Percentiles rank a stretch among this genome's conserved stretches.
These are phyloP conservation scores for Vanderwaltozyma tropicalis DNA, from an alignment of 805 yeast genomes.

Conservation along the genomic window DNA sequence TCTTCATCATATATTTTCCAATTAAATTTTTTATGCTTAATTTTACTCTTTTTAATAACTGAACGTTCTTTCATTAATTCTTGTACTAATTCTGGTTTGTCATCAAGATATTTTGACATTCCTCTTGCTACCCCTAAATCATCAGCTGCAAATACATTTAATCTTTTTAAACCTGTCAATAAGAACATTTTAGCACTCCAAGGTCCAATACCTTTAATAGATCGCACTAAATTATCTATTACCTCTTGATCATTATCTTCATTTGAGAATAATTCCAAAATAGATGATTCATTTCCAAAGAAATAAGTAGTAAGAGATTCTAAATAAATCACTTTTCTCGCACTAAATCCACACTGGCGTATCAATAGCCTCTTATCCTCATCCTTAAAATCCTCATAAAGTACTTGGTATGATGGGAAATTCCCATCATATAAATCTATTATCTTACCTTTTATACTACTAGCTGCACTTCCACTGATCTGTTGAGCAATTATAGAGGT, in stretches of 20 bases:
- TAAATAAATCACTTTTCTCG: constrained; percentile 55
- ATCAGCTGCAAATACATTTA: constrained; percentile 64
- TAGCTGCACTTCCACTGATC: constrained; percentile 73
- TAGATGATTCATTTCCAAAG: constrained; percentile 28
- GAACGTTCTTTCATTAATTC: constrained; percentile 34
- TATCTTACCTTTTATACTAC: constrained; percentile 45
- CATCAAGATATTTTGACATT: constrained; percentile 49
- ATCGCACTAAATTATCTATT: constrained; percentile 35
- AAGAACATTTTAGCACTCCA: constrained; percentile 92
- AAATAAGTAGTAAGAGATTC: constrained; percentile 45
- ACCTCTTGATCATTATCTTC: constrained; percentile 35
- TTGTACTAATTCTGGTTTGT: constrained; percentile 39
- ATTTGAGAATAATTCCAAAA: constrained; percentile 29
- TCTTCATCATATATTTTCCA: constrained; percentile 61
- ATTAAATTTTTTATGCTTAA: constrained; percentile 37
- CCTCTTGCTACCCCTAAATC: constrained; percentile 87
- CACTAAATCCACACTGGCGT: constrained; percentile 57
- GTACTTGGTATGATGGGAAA: constrained; percentile 33
- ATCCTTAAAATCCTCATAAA: constrained; percentile 36
- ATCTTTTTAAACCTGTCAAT: constrained; percentile 52
- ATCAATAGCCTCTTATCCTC: constrained; percentile 35
- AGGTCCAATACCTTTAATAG: constrained; percentile 61
- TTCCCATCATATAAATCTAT: constrained; percentile 28
- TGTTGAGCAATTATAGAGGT: constrained; percentile 59
- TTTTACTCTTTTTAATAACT: constrained; percentile 20